phyloP scores from a whole-genome alignment of 2,329 filamentous ascomycete species.

The Neonectria hederae region DNA sequence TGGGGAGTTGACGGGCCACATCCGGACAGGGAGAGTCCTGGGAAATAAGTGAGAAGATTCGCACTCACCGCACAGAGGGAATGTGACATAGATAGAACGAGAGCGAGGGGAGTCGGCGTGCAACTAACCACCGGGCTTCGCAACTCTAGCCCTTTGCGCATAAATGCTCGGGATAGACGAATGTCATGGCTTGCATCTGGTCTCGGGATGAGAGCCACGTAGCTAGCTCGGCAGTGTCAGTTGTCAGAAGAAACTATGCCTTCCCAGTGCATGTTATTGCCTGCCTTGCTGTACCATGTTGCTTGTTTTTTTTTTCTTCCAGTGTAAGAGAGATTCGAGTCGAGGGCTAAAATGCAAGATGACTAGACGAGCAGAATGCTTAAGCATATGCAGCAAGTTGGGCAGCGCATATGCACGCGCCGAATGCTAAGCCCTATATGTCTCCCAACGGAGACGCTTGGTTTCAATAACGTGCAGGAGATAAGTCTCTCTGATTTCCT shows the following conservation, averaged over 20 bases:
- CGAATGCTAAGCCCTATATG: not conserved
- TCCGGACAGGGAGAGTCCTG: conserved; percentile 3
- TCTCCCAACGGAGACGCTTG: not conserved
- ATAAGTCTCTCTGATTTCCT: not conserved
- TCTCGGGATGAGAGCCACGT: not conserved
- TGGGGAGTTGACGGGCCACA: not conserved
- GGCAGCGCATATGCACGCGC: not conserved
- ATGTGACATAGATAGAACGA: not conserved
- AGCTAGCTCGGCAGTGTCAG: not conserved
- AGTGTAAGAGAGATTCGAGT: not conserved
- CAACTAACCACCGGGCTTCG: not conserved
- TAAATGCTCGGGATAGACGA: conserved; percentile 1
- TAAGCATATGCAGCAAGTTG: not conserved
- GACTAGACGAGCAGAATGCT: not conserved
- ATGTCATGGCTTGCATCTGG: not conserved
- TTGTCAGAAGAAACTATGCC: not conserved
- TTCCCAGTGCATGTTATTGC: not conserved
- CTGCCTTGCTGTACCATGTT: not conserved
- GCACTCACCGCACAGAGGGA: not conserved
- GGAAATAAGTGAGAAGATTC: not conserved
- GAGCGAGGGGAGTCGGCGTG: not conserved
- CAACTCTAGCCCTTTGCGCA: conserved; percentile 1
- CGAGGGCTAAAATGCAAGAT: not conserved
- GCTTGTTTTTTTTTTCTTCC: too few species aligned
- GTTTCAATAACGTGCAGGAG: not conserved